Conservation (phyloP, 306 rosid genomes). For the Corylus americana region DNA sequence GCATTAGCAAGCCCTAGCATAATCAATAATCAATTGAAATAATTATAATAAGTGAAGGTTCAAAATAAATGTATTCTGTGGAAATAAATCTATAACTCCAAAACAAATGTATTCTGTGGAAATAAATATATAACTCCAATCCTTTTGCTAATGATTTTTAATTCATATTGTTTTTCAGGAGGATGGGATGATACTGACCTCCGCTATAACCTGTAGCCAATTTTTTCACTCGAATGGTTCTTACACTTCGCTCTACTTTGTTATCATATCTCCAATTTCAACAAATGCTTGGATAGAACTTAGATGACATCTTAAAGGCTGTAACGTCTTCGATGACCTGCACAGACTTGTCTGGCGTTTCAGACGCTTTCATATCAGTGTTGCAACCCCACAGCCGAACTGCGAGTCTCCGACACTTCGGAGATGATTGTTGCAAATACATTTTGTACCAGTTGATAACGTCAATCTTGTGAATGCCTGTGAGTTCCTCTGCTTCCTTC, state of each 20-base stretch:
- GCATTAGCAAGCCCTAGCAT: neutral
- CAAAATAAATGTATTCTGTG: neutral
- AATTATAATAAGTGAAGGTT: conserved; percentile 1
- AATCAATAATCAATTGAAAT: neutral
- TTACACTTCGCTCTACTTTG: neutral
- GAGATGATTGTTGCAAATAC: conserved; percentile 67
- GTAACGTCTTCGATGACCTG: conserved; percentile 54
- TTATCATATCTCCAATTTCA: conserved; percentile 29
- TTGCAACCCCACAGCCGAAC: conserved; percentile 92
- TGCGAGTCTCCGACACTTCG: conserved; percentile 69
- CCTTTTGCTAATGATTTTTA: neutral
- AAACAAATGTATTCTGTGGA: neutral
- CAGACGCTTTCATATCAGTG: conserved; percentile 58
- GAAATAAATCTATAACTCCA: conserved; percentile 4
- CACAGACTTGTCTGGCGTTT: conserved; percentile 35
- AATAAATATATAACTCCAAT: conserved; percentile 2
- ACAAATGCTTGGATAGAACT: conserved; percentile 62
- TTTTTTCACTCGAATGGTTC: neutral
- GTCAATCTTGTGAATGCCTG: conserved; percentile 59
- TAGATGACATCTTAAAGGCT: conserved; percentile 62
- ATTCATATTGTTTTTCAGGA: neutral
- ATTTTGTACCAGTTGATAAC: conserved; percentile 69
- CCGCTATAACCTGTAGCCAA: conserved; percentile 15
- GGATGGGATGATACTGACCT: neutral
- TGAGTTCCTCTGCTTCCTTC: conserved; percentile 78